Evolutionary conservation across 2,329 filamentous ascomycete genomes (phyloP), one percentile per base, ranked within the genome.

Genomic region (Endoconidiophora polonica): DNA sequence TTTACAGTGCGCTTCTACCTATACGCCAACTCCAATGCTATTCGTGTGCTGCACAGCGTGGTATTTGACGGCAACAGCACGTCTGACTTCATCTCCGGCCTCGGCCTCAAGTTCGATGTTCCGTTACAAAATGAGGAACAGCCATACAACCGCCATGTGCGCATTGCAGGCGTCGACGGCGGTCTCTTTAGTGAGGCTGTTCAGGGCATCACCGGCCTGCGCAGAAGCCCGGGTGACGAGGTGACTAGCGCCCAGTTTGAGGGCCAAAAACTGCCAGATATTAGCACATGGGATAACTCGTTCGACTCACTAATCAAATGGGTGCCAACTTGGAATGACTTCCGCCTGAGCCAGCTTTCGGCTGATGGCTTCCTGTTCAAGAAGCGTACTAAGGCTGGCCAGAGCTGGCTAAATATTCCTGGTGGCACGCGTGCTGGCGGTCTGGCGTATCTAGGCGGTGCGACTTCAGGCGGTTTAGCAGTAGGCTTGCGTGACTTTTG

Each of bases 401-500:
- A 72, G 45, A 68, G 67, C 49, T 79, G 76, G 75, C 62, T 79
- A 1, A 74, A 72, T 1, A 72, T 78, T 9, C 69, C 73, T 0
- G 75, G 72, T 0, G 73, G 73, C 2, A 74, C 69, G 1, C 66
- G 73, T 1, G 67, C 76, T 1, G 70, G 68, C 0, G 76, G 77
- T 0, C 61, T 78, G 0, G 73, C 69, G 0, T 81, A 79, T 54
- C 67, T 80, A 0, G 77, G 77, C 2, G 70, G 71, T 7, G 71
- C 75, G 4, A 70, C 66, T 0, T 60, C 63, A 2, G 77, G 77
- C n/a, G 77, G 77, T 10, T 63, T 81, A 1, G 76, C 72, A 1
- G 59, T 80, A 4, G 74, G 73, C 0, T 65, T 77, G 44, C 68
- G 71, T 2, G 69, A 79, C 56, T 80, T 80, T 58, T 80, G 77